Percentiles rank a stretch among this genome's conserved stretches.
Conservation (phyloP, 2,329 filamentous ascomycete genomes). For the Verticillium nubilum region DNA sequence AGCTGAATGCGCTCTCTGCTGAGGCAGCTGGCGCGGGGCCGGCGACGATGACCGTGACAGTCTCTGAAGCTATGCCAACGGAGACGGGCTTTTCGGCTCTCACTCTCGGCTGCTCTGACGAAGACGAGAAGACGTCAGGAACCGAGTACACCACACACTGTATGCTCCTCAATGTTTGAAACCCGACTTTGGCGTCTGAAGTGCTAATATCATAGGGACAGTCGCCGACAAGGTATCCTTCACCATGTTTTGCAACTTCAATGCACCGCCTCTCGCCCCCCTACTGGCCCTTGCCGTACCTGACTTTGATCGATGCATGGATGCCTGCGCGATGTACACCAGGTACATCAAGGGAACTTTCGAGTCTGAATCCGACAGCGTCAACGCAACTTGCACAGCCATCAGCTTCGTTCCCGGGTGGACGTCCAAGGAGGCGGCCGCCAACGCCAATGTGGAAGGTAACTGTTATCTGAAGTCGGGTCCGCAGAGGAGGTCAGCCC, state of each 20-base stretch:
- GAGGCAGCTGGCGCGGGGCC: conserved; percentile 6
- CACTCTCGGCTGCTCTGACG: conserved; percentile 33
- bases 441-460: conserved; percentile 27
- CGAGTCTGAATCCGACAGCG: not conserved
- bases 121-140: conserved; percentile 27
- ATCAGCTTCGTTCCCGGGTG: conserved; percentile 36
- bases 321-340: conserved; percentile 35
- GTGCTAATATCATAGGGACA: conserved; percentile 15
- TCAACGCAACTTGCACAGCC: conserved; percentile 21
- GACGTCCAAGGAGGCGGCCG: conserved; percentile 29
- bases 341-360: conserved; percentile 3
- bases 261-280: conserved; percentile 27
- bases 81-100: conserved; percentile 22
- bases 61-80: conserved; percentile 12
- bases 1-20: conserved; percentile 22
- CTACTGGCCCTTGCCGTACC: conserved; percentile 35
- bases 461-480: conserved; percentile 41
- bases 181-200: no score
- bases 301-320: conserved; percentile 39
- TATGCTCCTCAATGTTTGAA: conserved; percentile 19
- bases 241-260: conserved; percentile 37
- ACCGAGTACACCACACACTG: conserved; percentile 32
- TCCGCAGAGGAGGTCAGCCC: conserved; percentile 21
- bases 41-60: conserved; percentile 6
- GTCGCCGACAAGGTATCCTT: conserved; percentile 30